Conservation (phyloP, 805 yeast genomes). For the Metschnikowia aberdeeniae region DNA sequence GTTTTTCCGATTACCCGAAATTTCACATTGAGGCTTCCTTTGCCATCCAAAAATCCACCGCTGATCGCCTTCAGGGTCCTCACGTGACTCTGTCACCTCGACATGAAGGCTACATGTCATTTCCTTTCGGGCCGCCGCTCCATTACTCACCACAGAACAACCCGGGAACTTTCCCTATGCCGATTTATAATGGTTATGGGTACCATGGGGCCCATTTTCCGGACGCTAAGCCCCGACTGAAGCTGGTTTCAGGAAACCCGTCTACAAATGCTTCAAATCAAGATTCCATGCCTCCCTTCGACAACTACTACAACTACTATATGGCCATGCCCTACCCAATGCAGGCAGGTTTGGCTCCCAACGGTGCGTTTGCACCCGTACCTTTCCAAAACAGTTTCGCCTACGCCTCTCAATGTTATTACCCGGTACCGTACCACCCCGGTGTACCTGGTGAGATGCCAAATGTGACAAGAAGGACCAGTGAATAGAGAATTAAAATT, state of each 20-base stretch:
- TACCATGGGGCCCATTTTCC: not conserved
- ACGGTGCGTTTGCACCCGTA: slow-evolving; percentile 2
- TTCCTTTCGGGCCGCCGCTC: not conserved
- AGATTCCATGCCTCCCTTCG: not conserved
- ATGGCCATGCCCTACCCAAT: not conserved
- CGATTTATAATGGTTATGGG: not conserved
- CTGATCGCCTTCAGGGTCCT: not conserved
- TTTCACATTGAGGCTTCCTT: slow-evolving; percentile 35
- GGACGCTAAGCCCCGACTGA: not conserved
- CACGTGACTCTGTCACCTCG: not conserved
- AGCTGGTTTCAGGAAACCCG: not conserved
- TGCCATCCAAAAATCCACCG: slow-evolving; percentile 33
- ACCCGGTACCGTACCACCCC: not conserved
- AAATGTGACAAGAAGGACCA: not conserved
- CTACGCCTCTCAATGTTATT: not conserved
- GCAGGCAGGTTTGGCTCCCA: slow-evolving; percentile 4
- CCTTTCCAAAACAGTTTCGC: not conserved
- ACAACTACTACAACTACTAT: not conserved
- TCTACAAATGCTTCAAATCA: too few species aligned
- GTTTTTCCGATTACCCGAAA: slow-evolving; percentile 14
- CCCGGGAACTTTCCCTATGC: not conserved
- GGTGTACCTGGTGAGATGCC: not conserved
- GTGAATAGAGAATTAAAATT: not conserved
- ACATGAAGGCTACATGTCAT: not conserved
- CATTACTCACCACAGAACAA: not conserved